A percentile compares a stretch with the other conserved stretches of the same genome.
Evolutionary conservation across 2,329 filamentous ascomycete genomes (phyloP).

Genomic region (Colletotrichum cereale): DNA sequence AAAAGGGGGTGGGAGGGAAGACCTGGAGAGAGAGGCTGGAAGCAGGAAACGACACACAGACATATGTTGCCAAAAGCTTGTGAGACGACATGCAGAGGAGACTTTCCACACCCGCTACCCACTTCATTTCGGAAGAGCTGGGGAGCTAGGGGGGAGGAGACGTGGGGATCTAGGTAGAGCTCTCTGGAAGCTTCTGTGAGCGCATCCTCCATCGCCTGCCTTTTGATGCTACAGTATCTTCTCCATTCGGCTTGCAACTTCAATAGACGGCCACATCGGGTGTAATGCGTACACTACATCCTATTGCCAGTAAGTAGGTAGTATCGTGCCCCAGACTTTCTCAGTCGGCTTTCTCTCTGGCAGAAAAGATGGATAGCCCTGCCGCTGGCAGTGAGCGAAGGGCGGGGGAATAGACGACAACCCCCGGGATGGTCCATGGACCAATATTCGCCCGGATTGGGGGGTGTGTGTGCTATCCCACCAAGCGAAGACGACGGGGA

Average conservation of each 20-base stretch:
- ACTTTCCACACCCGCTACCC: neutral
- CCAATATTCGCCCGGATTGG: neutral
- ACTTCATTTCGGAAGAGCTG: neutral
- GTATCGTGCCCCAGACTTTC: neutral
- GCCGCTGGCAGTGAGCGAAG: neutral
- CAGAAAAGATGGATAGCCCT: neutral
- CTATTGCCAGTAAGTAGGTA: too few relatives aligned
- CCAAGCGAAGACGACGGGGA: neutral
- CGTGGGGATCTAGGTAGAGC: constrained; percentile 8
- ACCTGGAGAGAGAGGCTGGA: neutral
- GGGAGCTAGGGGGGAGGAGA: neutral
- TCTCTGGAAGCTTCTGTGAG: constrained; percentile 8
- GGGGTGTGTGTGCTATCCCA: constrained; percentile 8
- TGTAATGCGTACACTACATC: too few relatives aligned
- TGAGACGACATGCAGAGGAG: constrained; percentile 31
- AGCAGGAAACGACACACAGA: constrained; percentile 4
- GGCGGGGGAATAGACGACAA: too few relatives aligned
- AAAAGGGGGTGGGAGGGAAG: neutral
- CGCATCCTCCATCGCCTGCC: neutral
- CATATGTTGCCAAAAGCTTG: constrained; percentile 29
- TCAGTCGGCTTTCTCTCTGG: neutral
- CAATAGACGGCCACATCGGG: neutral
- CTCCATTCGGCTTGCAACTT: neutral
- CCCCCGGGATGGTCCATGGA: constrained; percentile 7
- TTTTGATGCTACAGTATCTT: neutral